Conservation (phyloP, 257 asterid species). For the Dorcoceras hygrometricum region DNA sequence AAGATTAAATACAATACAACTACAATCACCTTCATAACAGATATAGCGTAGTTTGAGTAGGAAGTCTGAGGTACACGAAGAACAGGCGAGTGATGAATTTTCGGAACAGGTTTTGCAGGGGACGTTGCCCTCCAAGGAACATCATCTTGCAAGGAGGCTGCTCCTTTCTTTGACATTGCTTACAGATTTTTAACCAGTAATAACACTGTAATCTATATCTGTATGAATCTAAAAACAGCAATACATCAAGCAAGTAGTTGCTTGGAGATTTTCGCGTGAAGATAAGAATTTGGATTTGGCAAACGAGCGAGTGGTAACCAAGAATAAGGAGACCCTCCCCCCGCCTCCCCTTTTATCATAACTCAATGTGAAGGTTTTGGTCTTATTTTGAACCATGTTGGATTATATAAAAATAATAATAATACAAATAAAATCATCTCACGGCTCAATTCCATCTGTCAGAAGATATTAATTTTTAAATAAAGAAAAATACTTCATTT, state of each 20-base stretch:
- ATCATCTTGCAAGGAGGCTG: slow-evolving; percentile 51
- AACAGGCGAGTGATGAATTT: slow-evolving; percentile 80
- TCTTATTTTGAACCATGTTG: too few species aligned
- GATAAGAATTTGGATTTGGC: slow-evolving; percentile 42
- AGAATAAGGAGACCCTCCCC: neutral
- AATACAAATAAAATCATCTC: too few species aligned
- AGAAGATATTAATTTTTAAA: too few species aligned
- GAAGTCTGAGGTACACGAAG: slow-evolving; percentile 69
- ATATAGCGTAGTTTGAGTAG: slow-evolving; percentile 60
- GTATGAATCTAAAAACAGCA: neutral
- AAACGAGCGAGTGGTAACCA: neutral
- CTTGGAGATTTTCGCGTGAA: neutral
- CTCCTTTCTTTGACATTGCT: slow-evolving; percentile 64
- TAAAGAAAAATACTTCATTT: too few species aligned
- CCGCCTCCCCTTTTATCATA: too few species aligned
- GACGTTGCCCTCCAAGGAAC: slow-evolving; percentile 88
- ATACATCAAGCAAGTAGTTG: neutral
- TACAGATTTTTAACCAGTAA: neutral
- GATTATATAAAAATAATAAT: too few species aligned
- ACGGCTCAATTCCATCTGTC: too few species aligned
- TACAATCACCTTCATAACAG: slow-evolving; percentile 54
- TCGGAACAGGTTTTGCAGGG: slow-evolving; percentile 67
- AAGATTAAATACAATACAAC: too few species aligned
- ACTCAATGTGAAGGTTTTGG: too few species aligned
- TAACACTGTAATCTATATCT: neutral